Base-by-base conservation (phyloP, 2,329 filamentous ascomycete species). In the Xylariaceae sp. region DNA sequence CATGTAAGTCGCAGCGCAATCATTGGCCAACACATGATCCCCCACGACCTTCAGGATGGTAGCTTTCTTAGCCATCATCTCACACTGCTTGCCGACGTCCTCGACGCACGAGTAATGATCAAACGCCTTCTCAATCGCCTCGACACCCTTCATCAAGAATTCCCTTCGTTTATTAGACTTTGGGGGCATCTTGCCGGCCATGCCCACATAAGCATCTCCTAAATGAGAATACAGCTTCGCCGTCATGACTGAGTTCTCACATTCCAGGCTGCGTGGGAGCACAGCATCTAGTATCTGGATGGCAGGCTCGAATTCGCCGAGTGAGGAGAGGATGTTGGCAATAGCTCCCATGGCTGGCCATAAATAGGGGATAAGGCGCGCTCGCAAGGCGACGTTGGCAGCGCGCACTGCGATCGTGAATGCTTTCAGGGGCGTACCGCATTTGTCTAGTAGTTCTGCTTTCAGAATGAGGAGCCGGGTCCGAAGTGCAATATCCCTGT, bases 1-100 rank as follows among this genome's bases (percentile, higher is more conserved):
- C 48, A 88, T 71, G 71, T 88, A 90, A 64, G 81, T 82, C 2
- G 84, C 83, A 1, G 87, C 86, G 66, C 82, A 87, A 62, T 88
- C 84, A 66, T 88, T 87, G 0, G 87, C 85, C 62, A 86, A 67
- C 15, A 77, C 78, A 64, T 79, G 73, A 66, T 92, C 88, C 0
- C 87, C 89, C 6, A 83, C 79, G 51, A 88, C 76, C 72, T 87
- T 85, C 78, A 90, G 88, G 54, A 95, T 82, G 54, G 86, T 86
- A 2, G 89, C 88, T 74, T 90, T 92, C 78, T 94, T 94, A 17
- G 88, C 87, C 76, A 92, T 82, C 78, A 89, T 86, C 73, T 92
- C 88, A 69, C 89, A 87, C 74, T 90, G 87, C 56, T 85, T 85
- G n/a, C 78, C 75, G 11, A 86, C 75, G 70, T 89, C 89, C 70